Conservation (phyloP, 2,329 filamentous ascomycete genomes). For the Plenodomus tracheiphilus region DNA sequence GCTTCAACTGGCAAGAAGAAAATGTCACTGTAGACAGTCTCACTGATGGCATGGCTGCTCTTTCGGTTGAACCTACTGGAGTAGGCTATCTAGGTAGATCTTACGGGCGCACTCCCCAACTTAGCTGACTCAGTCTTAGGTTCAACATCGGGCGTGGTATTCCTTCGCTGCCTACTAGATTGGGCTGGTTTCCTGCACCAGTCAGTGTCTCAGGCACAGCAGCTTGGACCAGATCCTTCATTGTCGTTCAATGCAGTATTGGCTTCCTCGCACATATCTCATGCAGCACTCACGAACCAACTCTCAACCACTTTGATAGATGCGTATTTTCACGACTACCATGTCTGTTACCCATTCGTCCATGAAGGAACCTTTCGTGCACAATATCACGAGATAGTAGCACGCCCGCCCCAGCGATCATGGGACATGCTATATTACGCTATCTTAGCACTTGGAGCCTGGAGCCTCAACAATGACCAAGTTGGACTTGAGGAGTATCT, state of each 20-base stretch:
- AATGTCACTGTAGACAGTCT: conserved; percentile 22
- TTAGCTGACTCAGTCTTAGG: conserved; percentile 7
- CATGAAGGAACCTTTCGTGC: conserved; percentile 32
- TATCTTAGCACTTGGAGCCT: conserved; percentile 27
- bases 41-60: conserved; percentile 31
- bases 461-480: conserved; percentile 27
- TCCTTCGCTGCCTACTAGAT: conserved; percentile 28
- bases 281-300: conserved; percentile 24
- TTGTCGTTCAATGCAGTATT: conserved; percentile 16
- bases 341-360: conserved; percentile 29
- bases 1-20: conserved; percentile 31
- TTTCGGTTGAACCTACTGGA: conserved; percentile 31
- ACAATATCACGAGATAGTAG: conserved; percentile 28
- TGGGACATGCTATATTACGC: conserved; percentile 33
- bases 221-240: conserved; percentile 9
- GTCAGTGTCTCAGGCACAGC: conserved; percentile 15
- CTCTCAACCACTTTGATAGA: conserved; percentile 25
- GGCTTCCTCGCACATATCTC: conserved; percentile 26
- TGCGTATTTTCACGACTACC: conserved; percentile 29
- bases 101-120: background rate
- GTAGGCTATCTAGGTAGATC: conserved; percentile 28
- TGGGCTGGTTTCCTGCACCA: conserved; percentile 34
- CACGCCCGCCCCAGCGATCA: conserved; percentile 22
- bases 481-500: conserved; percentile 28
- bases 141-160: conserved; percentile 30